A percentile compares a stretch with the other conserved stretches of the same genome.
These are phyloP conservation scores for Canariomyces notabilis DNA, from an alignment of 2,329 filamentous ascomycete genomes.

Conservation along the genomic window DNA sequence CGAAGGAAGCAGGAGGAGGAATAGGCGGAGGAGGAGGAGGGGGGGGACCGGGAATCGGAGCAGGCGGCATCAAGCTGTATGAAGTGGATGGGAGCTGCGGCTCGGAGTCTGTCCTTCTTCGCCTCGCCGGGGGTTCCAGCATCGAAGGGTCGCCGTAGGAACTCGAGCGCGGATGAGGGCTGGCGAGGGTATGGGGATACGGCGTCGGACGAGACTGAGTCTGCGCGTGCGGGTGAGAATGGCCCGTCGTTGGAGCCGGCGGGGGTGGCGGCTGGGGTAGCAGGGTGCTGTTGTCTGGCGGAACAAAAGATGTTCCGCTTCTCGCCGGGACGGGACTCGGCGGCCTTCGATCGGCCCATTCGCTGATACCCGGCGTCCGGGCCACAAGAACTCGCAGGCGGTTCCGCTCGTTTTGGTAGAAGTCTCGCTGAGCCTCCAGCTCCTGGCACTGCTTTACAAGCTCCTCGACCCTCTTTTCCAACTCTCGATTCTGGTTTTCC, in stretches of 20 bases:
- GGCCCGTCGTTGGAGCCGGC: not conserved
- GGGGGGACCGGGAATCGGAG: conserved; percentile 36
- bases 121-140: conserved; percentile 42
- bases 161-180: conserved; percentile 21
- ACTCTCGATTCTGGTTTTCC: conserved; percentile 61
- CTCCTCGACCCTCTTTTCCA: conserved; percentile 52
- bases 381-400: conserved; percentile 63
- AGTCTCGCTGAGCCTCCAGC: conserved; percentile 60
- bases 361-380: conserved; percentile 52
- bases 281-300: conserved; percentile 35
- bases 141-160: conserved; percentile 35
- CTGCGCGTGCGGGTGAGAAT: conserved; percentile 22
- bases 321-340: conserved; percentile 23
- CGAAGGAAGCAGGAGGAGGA: conserved; percentile 30
- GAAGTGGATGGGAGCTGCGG: conserved; percentile 38
- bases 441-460: conserved; percentile 50
- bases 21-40: conserved; percentile 39
- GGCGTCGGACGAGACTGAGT: conserved; percentile 23
- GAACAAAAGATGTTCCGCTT: conserved; percentile 33
- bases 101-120: conserved; percentile 45
- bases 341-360: conserved; percentile 42
- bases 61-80: conserved; percentile 36
- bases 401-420: conserved; percentile 68
- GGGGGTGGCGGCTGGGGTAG: conserved; percentile 1
- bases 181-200: conserved; percentile 24